Conservation (phyloP, 129 eudicot genomes). For the Dittrichia graveolens region DNA sequence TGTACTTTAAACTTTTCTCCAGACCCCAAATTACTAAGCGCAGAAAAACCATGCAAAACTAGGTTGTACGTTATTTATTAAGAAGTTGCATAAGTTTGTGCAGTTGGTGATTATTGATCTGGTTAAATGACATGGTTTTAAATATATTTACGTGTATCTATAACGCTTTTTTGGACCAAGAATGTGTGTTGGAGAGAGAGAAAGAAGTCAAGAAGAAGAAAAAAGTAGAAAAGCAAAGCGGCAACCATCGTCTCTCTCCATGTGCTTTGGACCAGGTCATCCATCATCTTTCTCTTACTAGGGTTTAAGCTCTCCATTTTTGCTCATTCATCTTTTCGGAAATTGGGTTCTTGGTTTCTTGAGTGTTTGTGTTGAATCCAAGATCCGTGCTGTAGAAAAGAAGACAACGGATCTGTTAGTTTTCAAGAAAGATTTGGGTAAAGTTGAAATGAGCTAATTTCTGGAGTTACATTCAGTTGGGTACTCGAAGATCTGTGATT, state of each 20-base stretch:
- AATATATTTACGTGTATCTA: neutral
- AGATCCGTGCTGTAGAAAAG: slow-evolving; percentile 4
- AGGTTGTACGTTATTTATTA: neutral
- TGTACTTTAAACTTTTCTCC: neutral
- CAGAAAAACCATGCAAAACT: neutral
- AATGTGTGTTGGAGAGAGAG: slow-evolving; percentile 44
- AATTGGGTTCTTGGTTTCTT: neutral
- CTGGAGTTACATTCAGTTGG: slow-evolving; percentile 15
- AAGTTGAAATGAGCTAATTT: slow-evolving; percentile 43
- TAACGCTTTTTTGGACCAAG: slow-evolving; percentile 31
- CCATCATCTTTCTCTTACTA: slow-evolving; percentile 11
- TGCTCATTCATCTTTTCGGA: slow-evolving; percentile 13
- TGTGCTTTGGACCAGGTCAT: slow-evolving; percentile 44
- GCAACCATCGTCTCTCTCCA: slow-evolving; percentile 40
- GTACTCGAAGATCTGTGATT: slow-evolving; percentile 27
- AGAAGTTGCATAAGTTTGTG: neutral
- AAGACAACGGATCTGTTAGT: slow-evolving; percentile 16
- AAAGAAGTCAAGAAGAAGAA: slow-evolving; percentile 12
- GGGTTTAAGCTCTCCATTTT: slow-evolving; percentile 42
- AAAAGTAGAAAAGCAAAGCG: slow-evolving; percentile 37
- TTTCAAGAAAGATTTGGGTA: neutral
- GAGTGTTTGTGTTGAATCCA: slow-evolving; percentile 2
- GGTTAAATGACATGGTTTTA: slow-evolving; percentile 9
- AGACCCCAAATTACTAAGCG: neutral
- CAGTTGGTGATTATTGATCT: neutral